Conservation (phyloP, 805 yeast species). For the Candida ascalaphidarum region DNA sequence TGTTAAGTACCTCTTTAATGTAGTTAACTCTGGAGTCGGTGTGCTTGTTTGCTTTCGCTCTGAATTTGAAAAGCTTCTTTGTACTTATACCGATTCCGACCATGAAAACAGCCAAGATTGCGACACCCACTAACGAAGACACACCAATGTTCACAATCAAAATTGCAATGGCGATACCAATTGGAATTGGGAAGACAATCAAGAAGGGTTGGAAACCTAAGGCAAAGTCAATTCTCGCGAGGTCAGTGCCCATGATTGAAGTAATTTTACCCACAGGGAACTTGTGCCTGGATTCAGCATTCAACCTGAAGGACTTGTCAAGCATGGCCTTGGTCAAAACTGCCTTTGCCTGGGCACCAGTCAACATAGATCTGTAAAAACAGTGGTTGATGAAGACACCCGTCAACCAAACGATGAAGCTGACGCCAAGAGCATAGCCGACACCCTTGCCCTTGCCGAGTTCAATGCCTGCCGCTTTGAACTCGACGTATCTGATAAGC, state of each 20-base stretch:
- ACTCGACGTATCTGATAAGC: constrained; percentile 27
- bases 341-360: constrained; percentile 68
- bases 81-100: constrained; percentile 38
- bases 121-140: constrained; percentile 64
- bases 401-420: constrained; percentile 13
- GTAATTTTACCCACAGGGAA: constrained; percentile 68
- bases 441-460: constrained; percentile 23
- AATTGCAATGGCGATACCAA: constrained; percentile 55
- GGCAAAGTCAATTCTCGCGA: constrained; percentile 73
- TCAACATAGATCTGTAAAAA: constrained; percentile 50
- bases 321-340: constrained; percentile 63
- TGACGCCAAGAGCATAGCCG: constrained; percentile 33
- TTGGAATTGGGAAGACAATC: constrained; percentile 54
- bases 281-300: constrained; percentile 46
- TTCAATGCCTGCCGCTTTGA: constrained; percentile 15
- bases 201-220: constrained; percentile 60
- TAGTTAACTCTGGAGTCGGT: constrained; percentile 74
- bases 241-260: constrained; percentile 72
- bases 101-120: constrained; percentile 44
- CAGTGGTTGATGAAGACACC: constrained; percentile 46
- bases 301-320: constrained; percentile 57
- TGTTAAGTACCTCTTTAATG: constrained; percentile 70
- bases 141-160: constrained; percentile 65
- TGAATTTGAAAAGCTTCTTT: constrained; percentile 41
- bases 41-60: constrained; percentile 48